Base-by-base conservation (phyloP, 2,329 filamentous ascomycete species). In the Penicillium sp. region DNA sequence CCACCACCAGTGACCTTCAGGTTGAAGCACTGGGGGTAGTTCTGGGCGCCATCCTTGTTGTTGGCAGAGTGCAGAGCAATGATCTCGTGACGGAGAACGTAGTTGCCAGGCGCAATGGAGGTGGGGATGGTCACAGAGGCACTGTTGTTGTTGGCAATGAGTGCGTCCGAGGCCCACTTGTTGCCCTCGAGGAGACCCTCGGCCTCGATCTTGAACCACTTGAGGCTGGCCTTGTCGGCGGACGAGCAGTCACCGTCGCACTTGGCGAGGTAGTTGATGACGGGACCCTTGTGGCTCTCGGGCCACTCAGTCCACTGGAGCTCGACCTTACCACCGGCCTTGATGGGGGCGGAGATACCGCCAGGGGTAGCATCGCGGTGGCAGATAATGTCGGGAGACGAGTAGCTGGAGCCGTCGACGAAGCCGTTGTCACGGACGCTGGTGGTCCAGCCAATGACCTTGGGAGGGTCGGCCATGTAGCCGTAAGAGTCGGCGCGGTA, bases 251-350 rank as follows among this genome's bases (percentile, higher is more conserved):
- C 75, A 24, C 76, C 79, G 45, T 76, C 67, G 67, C 79, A 82
- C 57, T 74, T 74, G 47, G 83, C 83, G 12, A 85, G 69, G 70
- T 85, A 85, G 64, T 77, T 77, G 53, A 85, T 74, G 57, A 85
- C 76, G 9, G 83, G 82, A 3, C 81, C 81, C 54, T 82, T 74
- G 70, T 87, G 80, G 46, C 74, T 77, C 8, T 77, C 72, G n/a
- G 83, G 83, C 84, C 84, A 87, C 12, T 71, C 70, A 49, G 74
- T 79, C 84, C 83, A 86, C 58, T 80, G 74, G 42, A 86, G 67
- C 49, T 77, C 70, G 55, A 86, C 64, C 7, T 72, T 73, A 53
- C 73, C 72, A 52, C 84, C 84, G 11, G 83, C 84, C n/a, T 74
- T 70, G 34, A 85, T 76, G n/a, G 75, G 69, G 13, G 77, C 80